Conservation (phyloP, 2,329 filamentous ascomycete species). For the Epicoccum sorghinum region DNA sequence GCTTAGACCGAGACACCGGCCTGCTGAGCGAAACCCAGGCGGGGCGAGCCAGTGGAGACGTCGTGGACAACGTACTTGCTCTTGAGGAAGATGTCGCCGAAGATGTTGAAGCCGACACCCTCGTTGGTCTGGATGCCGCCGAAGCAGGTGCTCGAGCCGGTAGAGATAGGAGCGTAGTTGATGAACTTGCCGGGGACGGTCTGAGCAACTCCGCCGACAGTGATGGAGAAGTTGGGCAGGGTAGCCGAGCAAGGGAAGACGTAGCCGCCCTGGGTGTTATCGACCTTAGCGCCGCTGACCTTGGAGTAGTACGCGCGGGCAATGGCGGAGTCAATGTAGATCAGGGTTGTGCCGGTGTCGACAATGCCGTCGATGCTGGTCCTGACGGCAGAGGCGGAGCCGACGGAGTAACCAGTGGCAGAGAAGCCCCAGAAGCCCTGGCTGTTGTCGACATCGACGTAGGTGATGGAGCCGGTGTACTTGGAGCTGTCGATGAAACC, state of each 20-base stretch:
- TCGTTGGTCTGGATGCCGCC: constrained; percentile 73
- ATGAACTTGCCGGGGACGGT: constrained; percentile 61
- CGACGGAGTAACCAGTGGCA: constrained; percentile 62
- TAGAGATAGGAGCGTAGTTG: constrained; percentile 57
- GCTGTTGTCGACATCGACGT: constrained; percentile 60
- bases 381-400: constrained; percentile 48
- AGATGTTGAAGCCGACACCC: constrained; percentile 68
- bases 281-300: constrained; percentile 59
- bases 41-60: constrained; percentile 37
- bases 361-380: constrained; percentile 62
- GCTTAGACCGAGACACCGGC: constrained; percentile 26
- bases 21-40: constrained; percentile 55
- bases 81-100: constrained; percentile 83
- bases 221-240: constrained; percentile 61
- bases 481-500: constrained; percentile 64
- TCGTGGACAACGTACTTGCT: constrained; percentile 71
- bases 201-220: constrained; percentile 57
- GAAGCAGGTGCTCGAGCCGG: constrained; percentile 63
- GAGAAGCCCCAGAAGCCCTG: constrained; percentile 70
- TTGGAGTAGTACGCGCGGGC: constrained; percentile 65
- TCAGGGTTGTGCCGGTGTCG: constrained; percentile 73
- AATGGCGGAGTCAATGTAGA: constrained; percentile 62
- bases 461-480: constrained; percentile 64
- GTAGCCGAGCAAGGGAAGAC: constrained; percentile 58
- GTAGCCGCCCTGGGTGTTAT: constrained; percentile 59